These are phyloP conservation scores for Aspergillus costaricaensis DNA, from an alignment of 2,329 filamentous ascomycete genomes.

Conservation along the genomic window DNA sequence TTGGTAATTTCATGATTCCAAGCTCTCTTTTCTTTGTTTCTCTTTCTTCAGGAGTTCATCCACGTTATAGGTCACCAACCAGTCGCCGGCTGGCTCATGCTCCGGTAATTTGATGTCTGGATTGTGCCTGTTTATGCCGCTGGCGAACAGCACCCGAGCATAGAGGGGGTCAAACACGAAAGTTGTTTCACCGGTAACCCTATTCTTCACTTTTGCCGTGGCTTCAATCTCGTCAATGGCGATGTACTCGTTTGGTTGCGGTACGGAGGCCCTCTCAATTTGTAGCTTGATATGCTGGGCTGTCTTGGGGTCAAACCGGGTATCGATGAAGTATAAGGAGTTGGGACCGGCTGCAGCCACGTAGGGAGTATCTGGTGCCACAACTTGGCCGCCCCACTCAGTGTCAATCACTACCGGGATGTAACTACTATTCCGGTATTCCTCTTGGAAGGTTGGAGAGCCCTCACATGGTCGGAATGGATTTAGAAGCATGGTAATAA, in stretches of 20 bases:
- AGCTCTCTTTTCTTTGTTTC: too few species aligned
- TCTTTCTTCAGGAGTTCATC: not conserved
- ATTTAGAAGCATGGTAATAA: not conserved
- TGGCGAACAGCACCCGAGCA: not conserved
- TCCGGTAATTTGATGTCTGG: not conserved
- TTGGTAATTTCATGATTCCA: too few species aligned
- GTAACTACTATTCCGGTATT: not conserved
- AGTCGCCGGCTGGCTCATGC: not conserved
- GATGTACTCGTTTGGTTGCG: not conserved
- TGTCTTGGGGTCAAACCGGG: not conserved
- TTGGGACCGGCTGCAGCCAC: not conserved
- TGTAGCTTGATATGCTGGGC: not conserved
- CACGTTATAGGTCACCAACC: not conserved
- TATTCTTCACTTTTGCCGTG: not conserved
- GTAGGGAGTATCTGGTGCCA: not conserved
- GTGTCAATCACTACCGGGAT: not conserved
- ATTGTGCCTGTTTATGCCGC: not conserved
- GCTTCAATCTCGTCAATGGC: not conserved
- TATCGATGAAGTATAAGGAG: conserved; percentile 1
- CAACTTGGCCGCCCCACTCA: not conserved
- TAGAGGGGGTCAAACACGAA: not conserved
- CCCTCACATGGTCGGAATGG: not conserved
- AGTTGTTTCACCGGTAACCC: not conserved
- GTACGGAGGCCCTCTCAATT: not conserved
- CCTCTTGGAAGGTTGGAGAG: conserved; percentile 1